These are phyloP conservation scores for Dunaliella salina DNA, from an alignment of 163 green algal species.

Conservation along the genomic window DNA sequence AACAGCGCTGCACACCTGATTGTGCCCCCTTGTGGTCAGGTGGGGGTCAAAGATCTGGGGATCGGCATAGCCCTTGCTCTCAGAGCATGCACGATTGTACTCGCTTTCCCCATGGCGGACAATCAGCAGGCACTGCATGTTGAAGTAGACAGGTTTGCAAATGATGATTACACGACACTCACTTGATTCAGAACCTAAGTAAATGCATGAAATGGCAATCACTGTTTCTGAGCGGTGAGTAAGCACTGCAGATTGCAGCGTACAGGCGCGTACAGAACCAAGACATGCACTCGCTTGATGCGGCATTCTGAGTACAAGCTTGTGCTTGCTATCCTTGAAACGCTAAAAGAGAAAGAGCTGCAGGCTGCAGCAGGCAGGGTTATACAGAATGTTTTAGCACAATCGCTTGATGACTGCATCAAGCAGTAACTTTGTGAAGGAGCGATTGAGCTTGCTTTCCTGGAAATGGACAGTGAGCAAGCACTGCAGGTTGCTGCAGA, in stretches of 20 bases:
- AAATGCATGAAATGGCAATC: conserved; percentile 7
- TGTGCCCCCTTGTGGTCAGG: conserved; percentile 52
- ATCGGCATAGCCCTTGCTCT: conserved; percentile 47
- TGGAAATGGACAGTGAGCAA: conserved; percentile 54
- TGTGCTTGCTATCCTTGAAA: too few relatives aligned
- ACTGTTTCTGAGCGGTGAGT: conserved; percentile 52
- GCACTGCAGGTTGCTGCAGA: conserved; percentile 23
- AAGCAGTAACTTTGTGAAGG: background rate
- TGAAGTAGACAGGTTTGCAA: background rate
- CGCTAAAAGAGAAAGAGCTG: conserved; percentile 44
- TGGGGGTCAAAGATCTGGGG: conserved; percentile 64
- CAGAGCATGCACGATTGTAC: conserved; percentile 32
- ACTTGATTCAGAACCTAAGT: background rate
- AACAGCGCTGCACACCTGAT: conserved; percentile 40
- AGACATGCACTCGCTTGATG: too few relatives aligned
- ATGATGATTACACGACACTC: background rate
- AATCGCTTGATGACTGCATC: too few relatives aligned
- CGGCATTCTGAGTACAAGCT: too few relatives aligned
- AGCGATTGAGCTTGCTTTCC: conserved; percentile 46
- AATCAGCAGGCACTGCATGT: conserved; percentile 41
- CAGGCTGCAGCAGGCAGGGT: background rate
- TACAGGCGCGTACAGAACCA: too few relatives aligned
- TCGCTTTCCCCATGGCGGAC: conserved; percentile 57
- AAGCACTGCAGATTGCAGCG: conserved; percentile 35
- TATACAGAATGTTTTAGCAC: too few relatives aligned